Evolutionary conservation across 495 filamentous ascomycete genomes (phyloP).

Genomic region (Podospora appendiculata): DNA sequence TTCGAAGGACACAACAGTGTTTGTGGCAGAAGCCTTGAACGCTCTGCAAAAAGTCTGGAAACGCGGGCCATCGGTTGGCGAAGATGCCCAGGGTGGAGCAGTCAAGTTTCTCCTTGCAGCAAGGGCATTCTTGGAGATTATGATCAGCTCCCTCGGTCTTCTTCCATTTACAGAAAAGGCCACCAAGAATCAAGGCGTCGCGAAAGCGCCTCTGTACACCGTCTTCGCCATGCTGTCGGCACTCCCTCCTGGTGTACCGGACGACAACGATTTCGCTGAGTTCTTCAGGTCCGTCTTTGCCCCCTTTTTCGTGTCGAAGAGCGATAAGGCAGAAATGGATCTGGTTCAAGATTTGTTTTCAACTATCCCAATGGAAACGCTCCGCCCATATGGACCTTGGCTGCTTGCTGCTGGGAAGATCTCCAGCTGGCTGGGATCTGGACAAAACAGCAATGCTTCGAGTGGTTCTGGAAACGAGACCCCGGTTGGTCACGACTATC

Average conservation of each 20-base stretch:
- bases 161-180: conserved; percentile 73
- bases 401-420: conserved; percentile 28
- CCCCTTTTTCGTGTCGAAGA: conserved; percentile 38
- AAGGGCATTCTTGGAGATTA: conserved; percentile 49
- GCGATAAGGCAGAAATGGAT: conserved; percentile 31
- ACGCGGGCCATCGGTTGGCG: conserved; percentile 18
- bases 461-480: conserved; percentile 24
- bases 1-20: conserved; percentile 70
- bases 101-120: conserved; percentile 55
- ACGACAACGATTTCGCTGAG: conserved; percentile 33
- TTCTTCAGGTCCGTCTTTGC: conserved; percentile 35
- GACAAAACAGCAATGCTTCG: conserved; percentile 24
- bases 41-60: conserved; percentile 62
- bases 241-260: conserved; percentile 31
- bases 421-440: conserved; percentile 19
- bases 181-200: conserved; percentile 26
- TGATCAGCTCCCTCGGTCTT: conserved; percentile 58
- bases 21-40: conserved; percentile 62
- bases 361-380: conserved; percentile 26
- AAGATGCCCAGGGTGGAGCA: conserved; percentile 8
- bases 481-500: conserved; percentile 51
- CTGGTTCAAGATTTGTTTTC: conserved; percentile 34
- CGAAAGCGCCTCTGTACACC: conserved; percentile 39
- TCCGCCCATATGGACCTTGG: conserved; percentile 35
- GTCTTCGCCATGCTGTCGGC: conserved; percentile 41